Evolutionary conservation across 1,284 basidiomycete species (phyloP), one percentile per base, ranked within the genome.

Genomic region (Ceratobasidium sp.): DNA sequence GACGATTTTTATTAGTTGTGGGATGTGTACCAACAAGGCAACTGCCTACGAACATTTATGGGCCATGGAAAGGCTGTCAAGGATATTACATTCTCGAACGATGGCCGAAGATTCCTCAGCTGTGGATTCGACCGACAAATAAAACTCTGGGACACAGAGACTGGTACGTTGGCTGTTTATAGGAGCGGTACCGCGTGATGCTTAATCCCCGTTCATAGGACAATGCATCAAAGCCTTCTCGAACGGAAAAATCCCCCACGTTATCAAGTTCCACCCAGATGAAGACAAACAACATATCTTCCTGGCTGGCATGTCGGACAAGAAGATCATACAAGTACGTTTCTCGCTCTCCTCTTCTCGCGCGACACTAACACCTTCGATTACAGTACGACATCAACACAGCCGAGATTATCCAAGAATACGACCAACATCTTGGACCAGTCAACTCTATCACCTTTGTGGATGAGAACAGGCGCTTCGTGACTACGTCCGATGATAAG

Each of bases 111-210:
- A 77, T 99, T 99, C 85, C 82, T 99, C 62, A 98, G 95, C 8
- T 95, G 96, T 76, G 92, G 90, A 41, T 99, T 98, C 80, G 98
- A 99, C 82, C 90, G 95, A 68, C 92, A 95, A 80, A 95, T 99
- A 89, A 99, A 99, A 83, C 86, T 98, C 8, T 99, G 98, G 98
- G 96, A 99, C 80, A 98, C 98, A 22, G 98, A 99, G 84, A 98
- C 98, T 0, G 97, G 87, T 78, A 79, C 37, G 76, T 61, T 24
- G 31, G 16, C 19, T 54, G 72, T 48, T 24, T 43, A 13, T 5
- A 54, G 53, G 48, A 16, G 13, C 16, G 61, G 13, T 24, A 1
- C 49, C 11, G 24, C 14, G 8, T 16, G 27, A 29, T 68, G 29
- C 13, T 19, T 54, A 46, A 74, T 34, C 8, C 5, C 29, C 22